Base-by-base conservation (phyloP, 148 eudicot species). In the Rhododendron ferrugineum region DNA sequence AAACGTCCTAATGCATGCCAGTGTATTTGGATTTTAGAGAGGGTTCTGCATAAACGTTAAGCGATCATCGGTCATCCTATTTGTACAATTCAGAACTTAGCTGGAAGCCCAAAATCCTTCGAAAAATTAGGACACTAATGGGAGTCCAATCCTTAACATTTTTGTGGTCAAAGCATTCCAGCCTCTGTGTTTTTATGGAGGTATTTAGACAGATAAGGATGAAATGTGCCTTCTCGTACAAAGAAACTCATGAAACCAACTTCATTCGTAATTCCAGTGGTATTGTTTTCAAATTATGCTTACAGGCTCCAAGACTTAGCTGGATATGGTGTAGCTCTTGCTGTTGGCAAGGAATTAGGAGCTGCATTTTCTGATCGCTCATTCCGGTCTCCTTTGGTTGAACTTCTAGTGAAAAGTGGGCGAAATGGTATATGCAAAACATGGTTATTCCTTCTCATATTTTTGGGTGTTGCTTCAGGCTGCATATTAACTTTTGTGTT, bases 291-390 rank as follows among this genome's bases (percentile, higher is more conserved):
- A 11, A 86, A 74, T 84, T 73, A 30, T 80, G 70, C 68, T 84
- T 80, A 75, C 88, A 95, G 98, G 93, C 96, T 95, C 90, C 94
- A 92, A 87, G 98, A 95, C 87, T 84, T 95, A 82, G 87, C 93
- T 88, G 98, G 98, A 87, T 95, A 95, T 87, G 98, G 96, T 34
- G 98, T 95, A 70, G 95, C 93, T 62, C 87, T 88, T 82, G 98
- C 98, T 44, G 90, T 88, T 54, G 90, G 87, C 15, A 86, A 91
- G 78, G 90, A 87, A 86, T 90, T 91, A 52, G 78, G 82, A 37
- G 47, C 79, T 89, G 93, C 95, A 68, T 95, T 95, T 84, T 40
- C 91, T 86, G 98, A 89, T 83, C 96, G 98, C 72, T 87, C 87
- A 78, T 93, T 92, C 82, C 34, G 16, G 8, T 93, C 95, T 83